Evolutionary conservation across 208 protist genomes (phyloP).

Genomic region (Crithidia expoeki): DNA sequence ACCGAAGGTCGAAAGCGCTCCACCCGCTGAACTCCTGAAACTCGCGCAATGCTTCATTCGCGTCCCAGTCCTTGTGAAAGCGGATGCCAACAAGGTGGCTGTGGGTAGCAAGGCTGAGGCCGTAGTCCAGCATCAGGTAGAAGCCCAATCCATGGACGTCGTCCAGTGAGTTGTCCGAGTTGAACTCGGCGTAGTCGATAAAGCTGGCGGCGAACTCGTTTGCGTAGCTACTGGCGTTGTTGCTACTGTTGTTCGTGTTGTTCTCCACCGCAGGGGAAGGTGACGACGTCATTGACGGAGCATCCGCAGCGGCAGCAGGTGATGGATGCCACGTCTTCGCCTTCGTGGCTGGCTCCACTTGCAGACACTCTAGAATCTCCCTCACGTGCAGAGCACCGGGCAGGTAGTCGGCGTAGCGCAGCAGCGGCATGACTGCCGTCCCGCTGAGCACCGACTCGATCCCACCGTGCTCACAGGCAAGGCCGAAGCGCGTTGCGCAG

Average conservation of each 20-base stretch:
- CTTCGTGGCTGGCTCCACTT: slow-evolving; percentile 39
- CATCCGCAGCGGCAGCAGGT: background rate
- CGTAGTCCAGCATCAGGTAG: slow-evolving; percentile 79
- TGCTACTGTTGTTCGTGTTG: background rate
- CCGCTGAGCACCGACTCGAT: slow-evolving; percentile 61
- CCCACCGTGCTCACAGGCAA: slow-evolving; percentile 53
- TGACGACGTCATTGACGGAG: background rate
- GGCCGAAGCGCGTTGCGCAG: slow-evolving; percentile 67
- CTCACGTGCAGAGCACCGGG: slow-evolving; percentile 73
- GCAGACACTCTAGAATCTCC: slow-evolving; percentile 70
- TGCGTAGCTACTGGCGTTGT: background rate
- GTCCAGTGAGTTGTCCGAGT: slow-evolving; percentile 54
- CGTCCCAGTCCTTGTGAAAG: slow-evolving; percentile 65
- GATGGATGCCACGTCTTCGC: slow-evolving; percentile 23
- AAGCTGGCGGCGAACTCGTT: slow-evolving; percentile 76
- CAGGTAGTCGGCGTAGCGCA: slow-evolving; percentile 87
- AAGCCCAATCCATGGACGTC: slow-evolving; percentile 80
- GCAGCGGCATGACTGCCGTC: slow-evolving; percentile 64
- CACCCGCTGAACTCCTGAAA: slow-evolving; percentile 86
- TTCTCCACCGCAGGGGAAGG: background rate
- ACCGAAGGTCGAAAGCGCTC: slow-evolving; percentile 75
- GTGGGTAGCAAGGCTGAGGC: slow-evolving; percentile 75
- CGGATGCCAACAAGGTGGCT: slow-evolving; percentile 75
- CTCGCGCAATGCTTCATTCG: slow-evolving; percentile 64
- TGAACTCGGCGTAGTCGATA: slow-evolving; percentile 77